Evolutionary conservation across 495 filamentous ascomycete species (phyloP).

Genomic region (Penicillium longicatenatum): DNA sequence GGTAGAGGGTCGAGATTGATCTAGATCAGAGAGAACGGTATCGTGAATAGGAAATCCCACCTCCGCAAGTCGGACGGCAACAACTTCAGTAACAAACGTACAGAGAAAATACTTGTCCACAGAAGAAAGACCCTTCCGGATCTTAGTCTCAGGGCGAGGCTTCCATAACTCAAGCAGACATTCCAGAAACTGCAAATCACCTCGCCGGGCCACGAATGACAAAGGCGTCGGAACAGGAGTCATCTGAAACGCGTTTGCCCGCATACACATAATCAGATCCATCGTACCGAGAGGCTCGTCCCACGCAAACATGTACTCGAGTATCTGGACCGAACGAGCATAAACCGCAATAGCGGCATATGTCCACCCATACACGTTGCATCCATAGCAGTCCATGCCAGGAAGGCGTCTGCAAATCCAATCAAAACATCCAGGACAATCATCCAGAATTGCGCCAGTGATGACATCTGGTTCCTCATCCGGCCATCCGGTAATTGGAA

Average conservation of each 20-base stretch:
- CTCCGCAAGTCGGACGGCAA: not conserved
- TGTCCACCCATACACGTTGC: constrained; percentile 14
- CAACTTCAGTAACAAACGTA: not conserved
- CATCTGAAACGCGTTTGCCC: not conserved
- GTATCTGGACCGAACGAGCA: constrained; percentile 2
- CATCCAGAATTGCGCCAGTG: constrained; percentile 11
- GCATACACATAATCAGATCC: not conserved
- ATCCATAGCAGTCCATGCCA: not conserved
- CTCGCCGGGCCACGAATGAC: not conserved
- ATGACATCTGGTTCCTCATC: constrained; percentile 6
- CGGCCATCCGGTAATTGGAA: not conserved
- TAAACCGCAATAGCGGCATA: constrained; percentile 10
- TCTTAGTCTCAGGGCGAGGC: not conserved
- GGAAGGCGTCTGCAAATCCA: constrained; percentile 3
- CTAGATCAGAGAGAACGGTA: not conserved
- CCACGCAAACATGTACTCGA: constrained; percentile 5
- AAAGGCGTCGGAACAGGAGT: not conserved
- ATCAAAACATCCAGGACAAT: constrained; percentile 16
- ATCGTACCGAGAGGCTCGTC: not conserved
- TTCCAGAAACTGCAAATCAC: not conserved
- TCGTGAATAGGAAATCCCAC: not conserved
- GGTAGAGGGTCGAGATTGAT: not conserved
- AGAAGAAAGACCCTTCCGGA: not conserved
- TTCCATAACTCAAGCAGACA: not conserved
- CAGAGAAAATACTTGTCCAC: not conserved